phyloP scores from a whole-genome alignment of 2,329 filamentous ascomycete species.

The Paecilomyces fulvus region DNA sequence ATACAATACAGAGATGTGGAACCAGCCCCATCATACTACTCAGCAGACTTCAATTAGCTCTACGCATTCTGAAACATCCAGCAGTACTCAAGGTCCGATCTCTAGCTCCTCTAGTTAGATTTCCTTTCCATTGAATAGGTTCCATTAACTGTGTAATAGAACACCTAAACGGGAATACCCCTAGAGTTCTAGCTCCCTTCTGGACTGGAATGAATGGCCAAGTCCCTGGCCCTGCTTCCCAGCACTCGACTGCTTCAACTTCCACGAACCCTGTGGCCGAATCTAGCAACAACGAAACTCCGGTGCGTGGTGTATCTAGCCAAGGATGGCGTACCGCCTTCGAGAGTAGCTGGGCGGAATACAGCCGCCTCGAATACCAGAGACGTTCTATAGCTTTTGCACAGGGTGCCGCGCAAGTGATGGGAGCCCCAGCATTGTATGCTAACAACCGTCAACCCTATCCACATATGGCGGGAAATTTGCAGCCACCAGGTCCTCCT shows the following conservation, averaged over 20 bases:
- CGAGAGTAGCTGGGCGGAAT: neutral
- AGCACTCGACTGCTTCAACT: neutral
- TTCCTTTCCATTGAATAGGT: neutral
- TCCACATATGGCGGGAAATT: neutral
- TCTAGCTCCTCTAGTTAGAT: neutral
- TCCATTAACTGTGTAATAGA: neutral
- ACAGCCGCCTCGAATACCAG: neutral
- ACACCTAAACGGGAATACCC: neutral
- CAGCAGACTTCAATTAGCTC: neutral
- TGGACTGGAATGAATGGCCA: neutral
- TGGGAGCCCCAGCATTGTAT: neutral
- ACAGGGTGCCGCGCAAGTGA: neutral
- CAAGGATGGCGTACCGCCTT: neutral
- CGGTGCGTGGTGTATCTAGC: neutral
- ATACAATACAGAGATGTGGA: neutral
- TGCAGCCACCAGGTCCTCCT: slow-evolving; percentile 1
- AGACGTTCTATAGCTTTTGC: neutral
- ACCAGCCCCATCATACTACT: neutral
- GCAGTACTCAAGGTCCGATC: neutral
- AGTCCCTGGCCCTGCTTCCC: neutral
- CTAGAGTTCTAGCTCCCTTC: neutral
- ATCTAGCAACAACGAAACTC: neutral
- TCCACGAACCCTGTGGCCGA: neutral
- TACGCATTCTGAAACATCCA: neutral
- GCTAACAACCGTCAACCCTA: neutral